phyloP scores from a whole-genome alignment of 352 stramenopile species.

The Phytophthora kernoviae region DNA sequence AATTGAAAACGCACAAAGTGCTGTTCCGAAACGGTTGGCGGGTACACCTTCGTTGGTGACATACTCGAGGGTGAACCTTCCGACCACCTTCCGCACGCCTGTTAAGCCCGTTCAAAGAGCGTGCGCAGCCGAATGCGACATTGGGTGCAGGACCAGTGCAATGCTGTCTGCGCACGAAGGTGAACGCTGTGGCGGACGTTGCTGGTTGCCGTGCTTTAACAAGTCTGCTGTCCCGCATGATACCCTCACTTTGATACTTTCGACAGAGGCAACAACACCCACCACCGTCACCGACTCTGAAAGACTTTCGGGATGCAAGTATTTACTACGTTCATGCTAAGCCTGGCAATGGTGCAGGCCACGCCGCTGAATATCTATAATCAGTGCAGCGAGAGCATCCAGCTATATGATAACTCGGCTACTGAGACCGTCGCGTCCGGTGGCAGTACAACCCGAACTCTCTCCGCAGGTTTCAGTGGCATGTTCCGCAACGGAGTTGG shows the following conservation, averaged over 20 bases:
- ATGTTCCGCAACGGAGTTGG: constrained; percentile 66
- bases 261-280: not conserved
- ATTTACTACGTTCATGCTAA: constrained; percentile 10
- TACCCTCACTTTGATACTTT: constrained; percentile 19
- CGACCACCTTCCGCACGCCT: constrained; percentile 24
- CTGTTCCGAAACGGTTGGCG: constrained; percentile 11
- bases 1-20: not conserved
- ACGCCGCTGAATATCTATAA: constrained; percentile 56
- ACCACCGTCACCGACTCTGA: not conserved
- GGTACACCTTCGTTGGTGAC: constrained; percentile 6
- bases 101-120: constrained; percentile 30
- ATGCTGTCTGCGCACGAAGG: not conserved
- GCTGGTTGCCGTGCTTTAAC: constrained; percentile 5
- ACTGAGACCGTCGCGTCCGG: constrained; percentile 44
- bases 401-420: constrained; percentile 62
- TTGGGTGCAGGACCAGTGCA: constrained; percentile 27
- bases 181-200: not conserved
- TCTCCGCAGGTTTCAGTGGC: constrained; percentile 45
- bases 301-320: constrained; percentile 17
- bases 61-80: constrained; percentile 24
- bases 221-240: not conserved
- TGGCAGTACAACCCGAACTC: constrained; percentile 35
- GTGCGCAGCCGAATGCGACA: constrained; percentile 20
- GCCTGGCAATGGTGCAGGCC: constrained; percentile 20
- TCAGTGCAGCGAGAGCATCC: constrained; percentile 47